Evolutionary conservation across 2,329 filamentous ascomycete species (phyloP), one percentile per base, ranked within the genome.

Genomic region (Ambrosiella cleistominuta): DNA sequence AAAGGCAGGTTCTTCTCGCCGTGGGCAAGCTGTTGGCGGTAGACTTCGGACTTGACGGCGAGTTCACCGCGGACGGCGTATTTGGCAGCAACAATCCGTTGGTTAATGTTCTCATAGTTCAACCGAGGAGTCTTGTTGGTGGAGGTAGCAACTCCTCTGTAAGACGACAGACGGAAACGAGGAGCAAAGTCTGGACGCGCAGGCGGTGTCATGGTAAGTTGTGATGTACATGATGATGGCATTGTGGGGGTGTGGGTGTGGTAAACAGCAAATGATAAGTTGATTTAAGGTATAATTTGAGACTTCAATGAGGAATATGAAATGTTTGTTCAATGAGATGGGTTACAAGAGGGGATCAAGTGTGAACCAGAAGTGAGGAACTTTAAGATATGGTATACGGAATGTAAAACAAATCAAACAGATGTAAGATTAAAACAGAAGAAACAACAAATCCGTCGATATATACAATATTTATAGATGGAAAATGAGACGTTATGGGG

Each of bases 11-110:
- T 69, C 60, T 66, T 70, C 64, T 70, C 76, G 65, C 78, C 80
- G 62, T 80, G 78, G 63, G 75, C 74, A 61, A 96, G 75, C 66
- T 79, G 77, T 57, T 84, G 83, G 61, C 91, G 85, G 74, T 91
- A 95, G 71, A 88, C 80, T 74, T 98, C 93, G 12, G 89, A 93
- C 73, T 87, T 88, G 69, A 94, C 85, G 60, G 93, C 91, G 63
- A 98, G 81, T 72, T 97, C 93, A 67, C 93, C 93, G 65, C 93
- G 88, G 59, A 98, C 93, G 64, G 93, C 93, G 74, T 98, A 98
- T 74, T 95, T 83, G 67, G 93, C 93, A 62, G 82, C 81, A 68
- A 83, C 82, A 64, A 97, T 80, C 70, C 93, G 80, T 54, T 82
- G 87, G 75, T 97, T 98, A 77, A 98, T 95, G 75, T 93, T 95